phyloP scores from a whole-genome alignment of 1,284 basidiomycete genomes.

The Heliocybe sulcata region DNA sequence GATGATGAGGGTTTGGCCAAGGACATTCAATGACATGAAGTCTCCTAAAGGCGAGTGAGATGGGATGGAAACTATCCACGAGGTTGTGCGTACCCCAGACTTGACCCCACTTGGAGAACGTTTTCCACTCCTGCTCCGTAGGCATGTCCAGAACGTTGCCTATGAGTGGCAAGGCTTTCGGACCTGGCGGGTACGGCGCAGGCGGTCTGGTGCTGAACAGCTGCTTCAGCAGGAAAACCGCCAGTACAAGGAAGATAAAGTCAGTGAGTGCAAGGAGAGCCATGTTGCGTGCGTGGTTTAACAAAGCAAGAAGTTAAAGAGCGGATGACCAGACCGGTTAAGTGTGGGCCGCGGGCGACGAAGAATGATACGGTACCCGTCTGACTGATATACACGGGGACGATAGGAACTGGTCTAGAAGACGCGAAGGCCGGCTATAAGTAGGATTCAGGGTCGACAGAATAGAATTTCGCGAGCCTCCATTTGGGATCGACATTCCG shows the following conservation, averaged over 20 bases:
- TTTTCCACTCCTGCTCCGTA: slow-evolving; percentile 41
- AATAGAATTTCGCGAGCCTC: neutral
- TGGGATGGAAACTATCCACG: too few species aligned
- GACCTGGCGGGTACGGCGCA: slow-evolving; percentile 38
- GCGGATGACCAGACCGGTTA: neutral
- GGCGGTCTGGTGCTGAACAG: neutral
- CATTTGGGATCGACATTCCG: neutral
- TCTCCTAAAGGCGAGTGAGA: slow-evolving; percentile 33
- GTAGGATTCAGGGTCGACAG: neutral
- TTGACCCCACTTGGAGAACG: slow-evolving; percentile 48
- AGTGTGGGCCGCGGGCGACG: neutral
- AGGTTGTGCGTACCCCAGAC: slow-evolving; percentile 2
- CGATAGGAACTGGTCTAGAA: neutral
- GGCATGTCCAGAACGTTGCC: slow-evolving; percentile 52
- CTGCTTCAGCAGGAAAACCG: neutral
- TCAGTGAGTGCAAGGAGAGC: neutral
- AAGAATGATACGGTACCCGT: neutral
- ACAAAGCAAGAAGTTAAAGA: neutral
- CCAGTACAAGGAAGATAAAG: neutral
- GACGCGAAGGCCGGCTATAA: neutral
- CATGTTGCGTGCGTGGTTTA: neutral
- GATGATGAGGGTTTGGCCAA: slow-evolving; percentile 55
- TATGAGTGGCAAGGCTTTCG: slow-evolving; percentile 40
- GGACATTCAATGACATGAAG: slow-evolving; percentile 47
- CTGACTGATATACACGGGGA: neutral